phyloP scores from a whole-genome alignment of 495 filamentous ascomycete genomes.

The Tetracladium marchalianum region DNA sequence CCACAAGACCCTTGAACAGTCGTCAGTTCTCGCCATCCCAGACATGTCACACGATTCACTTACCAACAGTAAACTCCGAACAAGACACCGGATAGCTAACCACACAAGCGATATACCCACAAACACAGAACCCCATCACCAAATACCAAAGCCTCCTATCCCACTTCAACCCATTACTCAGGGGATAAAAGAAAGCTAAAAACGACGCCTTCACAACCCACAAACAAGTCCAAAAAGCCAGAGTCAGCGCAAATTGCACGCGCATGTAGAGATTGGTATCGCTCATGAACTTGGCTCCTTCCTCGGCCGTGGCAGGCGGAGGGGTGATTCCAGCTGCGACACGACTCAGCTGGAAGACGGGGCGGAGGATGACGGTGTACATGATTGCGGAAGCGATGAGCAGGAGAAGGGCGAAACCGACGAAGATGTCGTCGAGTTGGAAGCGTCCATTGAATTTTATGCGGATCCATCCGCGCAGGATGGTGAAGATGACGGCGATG shows the following conservation, averaged over 20 bases:
- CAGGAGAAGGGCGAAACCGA: neutral
- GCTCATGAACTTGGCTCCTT: neutral
- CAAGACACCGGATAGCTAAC: conserved; percentile 18
- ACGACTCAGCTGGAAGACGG: neutral
- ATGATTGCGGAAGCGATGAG: neutral
- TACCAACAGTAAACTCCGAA: conserved; percentile 11
- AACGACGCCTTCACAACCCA: conserved; percentile 12
- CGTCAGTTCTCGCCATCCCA: too few species aligned
- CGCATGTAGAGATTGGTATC: neutral
- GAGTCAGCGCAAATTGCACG: neutral
- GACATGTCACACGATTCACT: neutral
- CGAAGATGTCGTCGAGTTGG: conserved; percentile 4
- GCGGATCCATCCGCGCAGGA: neutral
- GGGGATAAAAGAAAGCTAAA: conserved; percentile 10
- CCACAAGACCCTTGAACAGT: neutral
- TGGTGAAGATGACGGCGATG: neutral
- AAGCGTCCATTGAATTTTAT: conserved; percentile 3
- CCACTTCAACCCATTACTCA: conserved; percentile 9
- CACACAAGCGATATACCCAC: conserved; percentile 10
- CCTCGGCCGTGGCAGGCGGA: neutral
- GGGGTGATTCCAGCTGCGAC: neutral
- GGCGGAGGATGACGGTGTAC: neutral
- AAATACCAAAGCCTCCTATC: conserved; percentile 11
- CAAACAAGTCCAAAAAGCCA: conserved; percentile 2
- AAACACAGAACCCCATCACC: conserved; percentile 3